Conservation (phyloP, 2,329 filamentous ascomycete species). For the Claviceps purpurea region DNA sequence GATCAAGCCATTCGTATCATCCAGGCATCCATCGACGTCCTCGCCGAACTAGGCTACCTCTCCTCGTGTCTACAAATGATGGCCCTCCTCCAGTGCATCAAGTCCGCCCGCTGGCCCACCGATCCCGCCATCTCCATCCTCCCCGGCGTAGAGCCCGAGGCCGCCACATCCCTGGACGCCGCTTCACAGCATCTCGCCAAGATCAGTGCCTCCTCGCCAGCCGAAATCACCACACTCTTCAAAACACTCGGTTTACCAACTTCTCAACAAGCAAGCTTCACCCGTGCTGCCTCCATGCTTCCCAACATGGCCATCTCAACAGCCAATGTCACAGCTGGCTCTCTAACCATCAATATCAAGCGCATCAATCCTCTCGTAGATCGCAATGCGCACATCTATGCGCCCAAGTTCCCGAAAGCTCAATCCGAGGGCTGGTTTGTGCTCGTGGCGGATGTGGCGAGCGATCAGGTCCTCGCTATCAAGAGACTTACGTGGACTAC, state of each 20-base stretch:
- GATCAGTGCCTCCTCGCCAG: slow-evolving; percentile 22
- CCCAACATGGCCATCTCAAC: slow-evolving; percentile 56
- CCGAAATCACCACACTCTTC: slow-evolving; percentile 30
- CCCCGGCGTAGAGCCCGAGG: slow-evolving; percentile 48
- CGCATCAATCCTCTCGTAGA: slow-evolving; percentile 54
- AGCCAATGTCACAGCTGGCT: slow-evolving; percentile 45
- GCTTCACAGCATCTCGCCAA: slow-evolving; percentile 26
- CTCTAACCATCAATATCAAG: slow-evolving; percentile 48
- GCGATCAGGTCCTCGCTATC: slow-evolving; percentile 69
- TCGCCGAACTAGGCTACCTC: slow-evolving; percentile 76
- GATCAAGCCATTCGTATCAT: slow-evolving; percentile 96
- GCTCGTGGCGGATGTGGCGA: slow-evolving; percentile 51
- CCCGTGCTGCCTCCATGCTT: slow-evolving; percentile 49
- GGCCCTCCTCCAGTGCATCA: slow-evolving; percentile 76
- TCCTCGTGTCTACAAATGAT: slow-evolving; percentile 74
- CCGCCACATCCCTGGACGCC: slow-evolving; percentile 18
- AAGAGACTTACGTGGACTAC: slow-evolving; percentile 68
- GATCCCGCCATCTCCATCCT: slow-evolving; percentile 70
- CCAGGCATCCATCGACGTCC: slow-evolving; percentile 85
- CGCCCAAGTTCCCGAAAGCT: slow-evolving; percentile 82
- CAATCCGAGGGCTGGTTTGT: slow-evolving; percentile 93
- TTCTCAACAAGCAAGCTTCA: slow-evolving; percentile 31
- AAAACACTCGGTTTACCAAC: slow-evolving; percentile 36
- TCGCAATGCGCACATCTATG: slow-evolving; percentile 63
- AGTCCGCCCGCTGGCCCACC: slow-evolving; percentile 80